Conservation (phyloP, 2,329 filamentous ascomycete species). For the Clonostachys solani region DNA sequence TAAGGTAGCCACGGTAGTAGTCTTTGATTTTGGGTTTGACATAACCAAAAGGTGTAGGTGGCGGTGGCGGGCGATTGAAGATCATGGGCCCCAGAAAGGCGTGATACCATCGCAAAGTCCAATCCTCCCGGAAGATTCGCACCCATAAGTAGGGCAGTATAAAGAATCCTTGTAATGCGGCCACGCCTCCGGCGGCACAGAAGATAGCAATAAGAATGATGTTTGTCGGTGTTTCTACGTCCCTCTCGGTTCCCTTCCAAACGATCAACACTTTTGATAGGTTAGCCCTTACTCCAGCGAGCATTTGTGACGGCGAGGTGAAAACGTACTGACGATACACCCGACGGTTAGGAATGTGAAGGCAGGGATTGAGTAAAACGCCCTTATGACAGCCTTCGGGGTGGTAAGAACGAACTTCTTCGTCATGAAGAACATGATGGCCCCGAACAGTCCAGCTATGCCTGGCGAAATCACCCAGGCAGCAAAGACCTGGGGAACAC, state of each 20-base stretch:
- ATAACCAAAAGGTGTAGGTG: constrained; percentile 28
- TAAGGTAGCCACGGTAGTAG: constrained; percentile 45
- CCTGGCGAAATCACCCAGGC: constrained; percentile 30
- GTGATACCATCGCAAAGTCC: constrained; percentile 43
- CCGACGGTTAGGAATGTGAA: constrained; percentile 31
- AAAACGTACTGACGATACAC: constrained; percentile 22
- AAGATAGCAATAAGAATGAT: constrained; percentile 30
- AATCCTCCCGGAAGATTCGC: constrained; percentile 45
- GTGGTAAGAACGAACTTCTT: constrained; percentile 22
- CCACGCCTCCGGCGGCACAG: constrained; percentile 33
- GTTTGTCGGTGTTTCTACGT: constrained; percentile 11
- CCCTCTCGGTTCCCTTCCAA: constrained; percentile 22
- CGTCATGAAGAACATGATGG: constrained; percentile 23
- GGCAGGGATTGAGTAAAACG: constrained; percentile 26
- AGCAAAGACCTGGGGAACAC: constrained; percentile 30
- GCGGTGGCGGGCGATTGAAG: constrained; percentile 28
- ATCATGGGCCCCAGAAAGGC: constrained; percentile 41
- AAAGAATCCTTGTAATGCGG: constrained; percentile 37
- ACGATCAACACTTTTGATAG: constrained; percentile 45
- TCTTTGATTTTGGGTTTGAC: constrained; percentile 38
- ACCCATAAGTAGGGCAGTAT: constrained; percentile 49
- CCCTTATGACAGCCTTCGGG: constrained; percentile 20
- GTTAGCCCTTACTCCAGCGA: constrained; percentile 6
- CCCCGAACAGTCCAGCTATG: constrained; percentile 23
- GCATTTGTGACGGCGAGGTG: background rate